These are phyloP conservation scores for Candida michaelii DNA, from an alignment of 805 yeast species.

Conservation along the genomic window DNA sequence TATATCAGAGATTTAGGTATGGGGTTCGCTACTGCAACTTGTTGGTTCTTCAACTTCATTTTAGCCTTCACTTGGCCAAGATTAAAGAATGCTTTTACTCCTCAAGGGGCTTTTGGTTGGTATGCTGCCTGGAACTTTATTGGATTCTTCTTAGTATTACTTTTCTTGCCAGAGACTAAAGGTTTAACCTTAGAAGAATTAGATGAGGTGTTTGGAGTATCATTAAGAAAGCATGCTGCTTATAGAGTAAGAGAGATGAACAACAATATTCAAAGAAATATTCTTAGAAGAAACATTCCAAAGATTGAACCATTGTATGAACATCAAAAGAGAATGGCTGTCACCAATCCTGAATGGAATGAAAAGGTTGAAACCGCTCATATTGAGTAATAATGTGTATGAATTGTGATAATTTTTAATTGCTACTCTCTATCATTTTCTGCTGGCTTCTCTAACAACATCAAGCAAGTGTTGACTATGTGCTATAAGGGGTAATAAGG, in stretches of 20 bases:
- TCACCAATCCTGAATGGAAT: constrained; percentile 61
- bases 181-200: constrained; percentile 73
- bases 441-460: too few relatives aligned
- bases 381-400: constrained; percentile 37
- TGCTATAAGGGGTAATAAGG: too few relatives aligned
- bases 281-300: constrained; percentile 46
- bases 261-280: constrained; percentile 45
- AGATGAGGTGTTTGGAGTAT: constrained; percentile 68
- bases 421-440: too few relatives aligned
- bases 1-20: constrained; percentile 79
- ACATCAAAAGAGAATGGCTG: constrained; percentile 54
- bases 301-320: constrained; percentile 57
- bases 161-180: constrained; percentile 68
- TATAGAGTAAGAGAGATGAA: constrained; percentile 33
- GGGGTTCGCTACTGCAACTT: constrained; percentile 72
- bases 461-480: too few relatives aligned
- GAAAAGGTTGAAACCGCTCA: constrained; percentile 56
- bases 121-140: constrained; percentile 82
- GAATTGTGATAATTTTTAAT: too few relatives aligned
- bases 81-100: constrained; percentile 59
- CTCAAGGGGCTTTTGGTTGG: constrained; percentile 87
- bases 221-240: constrained; percentile 52
- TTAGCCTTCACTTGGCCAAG: constrained; percentile 80
- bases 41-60: constrained; percentile 72
- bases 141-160: constrained; percentile 68